Evolutionary conservation across 2,329 filamentous ascomycete species (phyloP).

Genomic region (Plenodomus biglobosus): DNA sequence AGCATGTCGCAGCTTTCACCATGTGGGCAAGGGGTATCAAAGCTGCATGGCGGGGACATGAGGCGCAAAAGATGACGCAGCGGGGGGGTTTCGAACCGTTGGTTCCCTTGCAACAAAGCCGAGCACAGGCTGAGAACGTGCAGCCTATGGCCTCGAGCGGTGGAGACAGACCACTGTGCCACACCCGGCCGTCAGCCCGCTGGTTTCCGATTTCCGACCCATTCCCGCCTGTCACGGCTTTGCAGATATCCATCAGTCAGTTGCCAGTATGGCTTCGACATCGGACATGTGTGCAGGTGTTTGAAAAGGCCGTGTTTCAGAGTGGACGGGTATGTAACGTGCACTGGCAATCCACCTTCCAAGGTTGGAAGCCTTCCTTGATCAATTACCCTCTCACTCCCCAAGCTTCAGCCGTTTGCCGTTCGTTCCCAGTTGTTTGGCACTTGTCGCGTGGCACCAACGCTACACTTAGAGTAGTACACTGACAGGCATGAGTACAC

Average conservation of each 20-base stretch:
- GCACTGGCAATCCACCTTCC: not conserved
- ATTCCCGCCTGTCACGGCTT: too few species aligned
- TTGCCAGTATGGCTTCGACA: too few species aligned
- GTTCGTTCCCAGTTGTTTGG: too few species aligned
- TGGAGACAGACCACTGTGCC: not conserved
- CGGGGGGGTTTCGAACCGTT: constrained; percentile 15
- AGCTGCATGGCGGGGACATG: constrained; percentile 9
- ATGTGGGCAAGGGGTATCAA: constrained; percentile 21
- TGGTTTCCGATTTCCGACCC: not conserved
- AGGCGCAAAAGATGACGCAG: constrained; percentile 29
- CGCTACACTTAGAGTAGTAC: too few species aligned
- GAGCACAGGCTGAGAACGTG: constrained; percentile 1
- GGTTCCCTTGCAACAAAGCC: constrained; percentile 20
- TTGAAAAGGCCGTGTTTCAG: too few species aligned
- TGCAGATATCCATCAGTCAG: too few species aligned
- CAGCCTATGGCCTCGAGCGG: too few species aligned
- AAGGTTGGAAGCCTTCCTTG: not conserved
- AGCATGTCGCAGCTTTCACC: constrained; percentile 23
- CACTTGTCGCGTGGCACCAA: too few species aligned
- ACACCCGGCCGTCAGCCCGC: not conserved
- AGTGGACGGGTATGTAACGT: not conserved
- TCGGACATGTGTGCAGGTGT: too few species aligned
- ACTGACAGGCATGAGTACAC: too few species aligned
- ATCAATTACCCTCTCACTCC: not conserved
- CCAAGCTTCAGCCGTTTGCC: not conserved